A percentile compares a stretch with the other conserved stretches of the same genome.
These are phyloP conservation scores for Colletotrichum orchidophilum DNA, from an alignment of 2,329 filamentous ascomycete genomes.

Conservation along the genomic window DNA sequence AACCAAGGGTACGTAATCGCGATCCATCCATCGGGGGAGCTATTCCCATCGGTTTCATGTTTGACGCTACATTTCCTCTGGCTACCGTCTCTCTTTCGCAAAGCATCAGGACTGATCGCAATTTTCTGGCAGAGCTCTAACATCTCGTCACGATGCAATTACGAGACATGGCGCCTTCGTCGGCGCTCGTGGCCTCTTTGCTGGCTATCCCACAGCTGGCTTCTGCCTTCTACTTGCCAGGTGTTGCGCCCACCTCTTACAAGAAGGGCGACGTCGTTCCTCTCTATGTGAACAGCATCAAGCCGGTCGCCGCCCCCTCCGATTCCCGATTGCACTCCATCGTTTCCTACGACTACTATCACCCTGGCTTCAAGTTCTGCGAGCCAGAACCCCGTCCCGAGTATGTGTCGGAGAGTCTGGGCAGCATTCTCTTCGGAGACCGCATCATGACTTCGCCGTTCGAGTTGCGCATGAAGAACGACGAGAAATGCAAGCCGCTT, in stretches of 20 bases:
- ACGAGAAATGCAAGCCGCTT: constrained; percentile 86
- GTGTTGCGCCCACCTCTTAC: constrained; percentile 94
- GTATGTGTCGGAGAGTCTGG: constrained; percentile 86
- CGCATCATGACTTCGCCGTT: constrained; percentile 97
- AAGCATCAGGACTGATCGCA: neutral
- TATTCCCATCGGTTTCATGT: constrained; percentile 28
- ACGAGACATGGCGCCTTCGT: constrained; percentile 54
- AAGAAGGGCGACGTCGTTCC: constrained; percentile 81
- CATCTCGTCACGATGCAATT: constrained; percentile 52
- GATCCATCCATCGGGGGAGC: constrained; percentile 2
- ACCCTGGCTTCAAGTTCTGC: constrained; percentile 89
- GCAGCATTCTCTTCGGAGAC: constrained; percentile 97
- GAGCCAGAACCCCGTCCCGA: constrained; percentile 78
- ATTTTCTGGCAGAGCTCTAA: neutral
- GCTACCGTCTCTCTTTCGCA: neutral
- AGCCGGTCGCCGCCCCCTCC: constrained; percentile 79
- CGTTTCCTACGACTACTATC: constrained; percentile 96
- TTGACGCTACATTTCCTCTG: neutral
- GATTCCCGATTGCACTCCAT: constrained; percentile 90
- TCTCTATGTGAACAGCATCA: constrained; percentile 91
- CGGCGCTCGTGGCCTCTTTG: constrained; percentile 60
- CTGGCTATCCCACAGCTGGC: constrained; percentile 62
- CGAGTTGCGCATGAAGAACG: constrained; percentile 83
- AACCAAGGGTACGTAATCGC: constrained; percentile 30
- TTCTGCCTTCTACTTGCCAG: constrained; percentile 92